Base-by-base conservation (phyloP, 139 green algal genomes). In the Coccomyxa sp. region DNA sequence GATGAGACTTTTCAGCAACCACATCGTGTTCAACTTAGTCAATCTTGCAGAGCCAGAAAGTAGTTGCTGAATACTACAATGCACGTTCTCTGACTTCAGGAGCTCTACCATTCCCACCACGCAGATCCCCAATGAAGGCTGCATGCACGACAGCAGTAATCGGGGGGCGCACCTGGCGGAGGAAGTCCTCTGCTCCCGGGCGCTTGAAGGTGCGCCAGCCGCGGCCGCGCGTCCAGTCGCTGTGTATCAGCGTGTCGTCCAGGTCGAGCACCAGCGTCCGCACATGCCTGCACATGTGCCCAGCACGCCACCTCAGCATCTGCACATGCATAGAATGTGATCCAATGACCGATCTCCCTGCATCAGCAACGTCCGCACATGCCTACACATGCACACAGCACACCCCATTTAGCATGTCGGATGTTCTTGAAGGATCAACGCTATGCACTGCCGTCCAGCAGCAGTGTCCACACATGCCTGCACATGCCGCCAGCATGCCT, bases 251-350 rank as follows among this genome's bases (percentile, higher is more conserved):
- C 76, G 96, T 85, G 51, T 97, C 94, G 79, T 99, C 94, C 74
- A 99, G 86, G 89, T 99, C 97, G 59, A 99, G 90, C 32, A 99
- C 96, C 28, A 99, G 90, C 18, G 96, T 99, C 81, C 95, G 95
- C 63, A 97, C 88, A 85, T 94, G 87, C 83, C 83, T 87, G 79
- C 71, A 68, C 27, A 59, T 32, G 82, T 63, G 27, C 58, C 3
- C 14, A 7, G 31, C 30, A 32, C 25, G 63, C 11, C 13, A 83
- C 75, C 0, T 63, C 21, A 38, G 31, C 31, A 60, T 63, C 13
- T 25, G 9, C 27, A 16, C 31, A 31, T 63, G 76, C 76, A 80
- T 14, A 21, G 4, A 9, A 71, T 11, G 4, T 11, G 4, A 21
- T 71, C 63, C 4, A 71, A 15, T 71, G 63, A 11, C 63, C 18